Percentiles rank a stretch among this genome's conserved stretches.
Evolutionary conservation across 2,329 filamentous ascomycete genomes (phyloP).

Genomic region (Bipolaris victoriae): DNA sequence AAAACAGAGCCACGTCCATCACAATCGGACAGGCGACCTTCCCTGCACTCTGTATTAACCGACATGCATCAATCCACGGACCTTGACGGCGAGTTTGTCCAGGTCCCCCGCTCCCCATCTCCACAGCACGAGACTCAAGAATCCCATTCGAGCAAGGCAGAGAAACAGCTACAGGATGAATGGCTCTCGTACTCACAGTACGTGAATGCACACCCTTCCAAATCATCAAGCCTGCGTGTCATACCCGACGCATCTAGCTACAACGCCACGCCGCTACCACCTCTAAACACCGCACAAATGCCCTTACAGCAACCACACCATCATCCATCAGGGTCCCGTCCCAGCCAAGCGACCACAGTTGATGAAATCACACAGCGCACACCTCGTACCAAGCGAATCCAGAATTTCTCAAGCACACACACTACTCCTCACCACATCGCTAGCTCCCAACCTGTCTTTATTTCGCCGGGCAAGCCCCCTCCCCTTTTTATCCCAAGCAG

Average conservation of each 20-base stretch:
- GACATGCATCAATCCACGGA: constrained; percentile 21
- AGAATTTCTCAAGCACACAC: constrained; percentile 20
- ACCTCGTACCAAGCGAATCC: constrained; percentile 23
- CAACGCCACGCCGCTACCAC: constrained; percentile 27
- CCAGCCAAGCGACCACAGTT: constrained; percentile 46
- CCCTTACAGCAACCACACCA: not conserved
- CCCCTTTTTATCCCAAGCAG: constrained; percentile 44
- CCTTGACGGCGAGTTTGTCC: constrained; percentile 28
- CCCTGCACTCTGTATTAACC: constrained; percentile 3
- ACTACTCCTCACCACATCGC: constrained; percentile 33
- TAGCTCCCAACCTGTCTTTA: constrained; percentile 23
- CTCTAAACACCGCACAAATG: not conserved
- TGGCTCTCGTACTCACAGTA: constrained; percentile 45
- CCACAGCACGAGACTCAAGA: constrained; percentile 30
- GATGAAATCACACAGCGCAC: constrained; percentile 36
- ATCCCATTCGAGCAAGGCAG: constrained; percentile 42
- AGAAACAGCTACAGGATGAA: constrained; percentile 42
- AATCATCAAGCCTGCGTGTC: constrained; percentile 39
- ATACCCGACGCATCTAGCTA: constrained; percentile 37
- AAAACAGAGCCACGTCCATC: constrained; percentile 12
- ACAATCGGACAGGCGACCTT: not conserved
- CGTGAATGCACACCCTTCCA: constrained; percentile 16
- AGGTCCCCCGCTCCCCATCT: constrained; percentile 32
- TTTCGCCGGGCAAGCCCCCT: constrained; percentile 36
- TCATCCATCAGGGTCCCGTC: constrained; percentile 11